Evolutionary conservation across 768 basidiomycete species (phyloP).

Genomic region (Clathrus columnatus): DNA sequence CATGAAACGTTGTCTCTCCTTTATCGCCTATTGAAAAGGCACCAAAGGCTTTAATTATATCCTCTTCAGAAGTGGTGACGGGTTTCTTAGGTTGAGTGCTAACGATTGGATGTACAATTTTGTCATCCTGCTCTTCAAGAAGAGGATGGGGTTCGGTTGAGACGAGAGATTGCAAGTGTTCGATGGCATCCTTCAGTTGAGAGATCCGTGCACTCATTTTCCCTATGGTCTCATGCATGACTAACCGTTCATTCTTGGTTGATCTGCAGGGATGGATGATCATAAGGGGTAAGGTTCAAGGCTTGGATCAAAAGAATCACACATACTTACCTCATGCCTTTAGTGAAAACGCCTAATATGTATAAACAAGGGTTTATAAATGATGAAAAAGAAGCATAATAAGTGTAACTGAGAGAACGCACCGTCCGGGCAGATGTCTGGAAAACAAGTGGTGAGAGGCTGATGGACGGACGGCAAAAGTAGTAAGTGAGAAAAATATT

Average conservation of each 20-base stretch:
- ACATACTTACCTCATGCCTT: constrained; percentile 5
- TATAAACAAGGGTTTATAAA: not conserved
- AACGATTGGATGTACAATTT: constrained; percentile 7
- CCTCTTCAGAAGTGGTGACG: constrained; percentile 2
- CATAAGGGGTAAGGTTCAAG: not conserved
- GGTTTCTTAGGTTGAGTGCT: constrained; percentile 6
- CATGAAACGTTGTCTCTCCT: constrained; percentile 10
- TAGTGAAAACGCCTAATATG: constrained; percentile 4
- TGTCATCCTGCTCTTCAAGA: constrained; percentile 19
- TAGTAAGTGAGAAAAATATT: not conserved
- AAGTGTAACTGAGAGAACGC: not conserved
- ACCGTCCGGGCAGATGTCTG: constrained; percentile 10
- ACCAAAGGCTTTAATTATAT: constrained; percentile 6
- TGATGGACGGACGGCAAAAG: not conserved
- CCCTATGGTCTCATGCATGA: constrained; percentile 50
- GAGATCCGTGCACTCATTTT: constrained; percentile 62
- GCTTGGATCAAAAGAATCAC: not conserved
- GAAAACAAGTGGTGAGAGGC: not conserved
- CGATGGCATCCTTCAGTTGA: constrained; percentile 59
- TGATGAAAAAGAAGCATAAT: not conserved
- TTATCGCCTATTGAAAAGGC: constrained; percentile 10
- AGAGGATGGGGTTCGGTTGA: constrained; percentile 53
- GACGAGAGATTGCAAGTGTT: constrained; percentile 47
- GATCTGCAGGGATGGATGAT: not conserved
- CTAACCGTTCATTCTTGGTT: constrained; percentile 8